Conservation (phyloP, 805 yeast genomes). For the Zygosaccharomyces bisporus region DNA sequence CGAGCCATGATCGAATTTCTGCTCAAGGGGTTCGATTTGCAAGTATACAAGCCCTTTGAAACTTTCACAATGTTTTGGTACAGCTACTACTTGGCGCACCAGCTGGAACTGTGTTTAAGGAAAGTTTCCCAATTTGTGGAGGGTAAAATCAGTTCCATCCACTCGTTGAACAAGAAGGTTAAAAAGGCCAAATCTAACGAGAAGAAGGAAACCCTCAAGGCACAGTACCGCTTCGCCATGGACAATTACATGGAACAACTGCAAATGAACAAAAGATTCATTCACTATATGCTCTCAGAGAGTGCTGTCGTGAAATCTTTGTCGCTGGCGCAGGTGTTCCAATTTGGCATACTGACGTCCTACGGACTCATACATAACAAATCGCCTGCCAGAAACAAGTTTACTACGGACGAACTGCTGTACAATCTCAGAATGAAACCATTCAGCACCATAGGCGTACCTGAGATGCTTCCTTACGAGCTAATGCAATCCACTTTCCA, state of each 20-base stretch:
- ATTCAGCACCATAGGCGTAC: conserved; percentile 75
- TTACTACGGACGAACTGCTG: conserved; percentile 32
- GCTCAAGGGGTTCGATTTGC: conserved; percentile 70
- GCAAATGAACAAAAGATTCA: conserved; percentile 25
- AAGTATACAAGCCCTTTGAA: conserved; percentile 71
- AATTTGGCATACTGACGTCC: conserved; percentile 30
- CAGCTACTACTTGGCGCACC: conserved; percentile 49
- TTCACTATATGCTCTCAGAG: conserved; percentile 25
- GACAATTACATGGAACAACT: conserved; percentile 39
- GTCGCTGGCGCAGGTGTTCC: conserved; percentile 35
- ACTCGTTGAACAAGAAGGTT: conserved; percentile 38
- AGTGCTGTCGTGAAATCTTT: conserved; percentile 30
- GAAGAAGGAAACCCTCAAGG: conserved; percentile 42
- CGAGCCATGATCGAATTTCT: conserved; percentile 68
- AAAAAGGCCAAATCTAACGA: conserved; percentile 50
- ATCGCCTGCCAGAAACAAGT: conserved; percentile 27
- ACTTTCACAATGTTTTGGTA: conserved; percentile 66
- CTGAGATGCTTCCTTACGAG: conserved; percentile 53
- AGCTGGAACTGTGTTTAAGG: conserved; percentile 42
- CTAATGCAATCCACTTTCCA: conserved; percentile 25
- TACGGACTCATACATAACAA: conserved; percentile 26
- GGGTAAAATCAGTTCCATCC: conserved; percentile 35
- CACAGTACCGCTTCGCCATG: conserved; percentile 33
- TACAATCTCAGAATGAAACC: conserved; percentile 70
- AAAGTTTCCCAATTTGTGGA: conserved; percentile 36